Conservation (phyloP, 2,329 filamentous ascomycete species). For the Xylariomycetidae sp. region DNA sequence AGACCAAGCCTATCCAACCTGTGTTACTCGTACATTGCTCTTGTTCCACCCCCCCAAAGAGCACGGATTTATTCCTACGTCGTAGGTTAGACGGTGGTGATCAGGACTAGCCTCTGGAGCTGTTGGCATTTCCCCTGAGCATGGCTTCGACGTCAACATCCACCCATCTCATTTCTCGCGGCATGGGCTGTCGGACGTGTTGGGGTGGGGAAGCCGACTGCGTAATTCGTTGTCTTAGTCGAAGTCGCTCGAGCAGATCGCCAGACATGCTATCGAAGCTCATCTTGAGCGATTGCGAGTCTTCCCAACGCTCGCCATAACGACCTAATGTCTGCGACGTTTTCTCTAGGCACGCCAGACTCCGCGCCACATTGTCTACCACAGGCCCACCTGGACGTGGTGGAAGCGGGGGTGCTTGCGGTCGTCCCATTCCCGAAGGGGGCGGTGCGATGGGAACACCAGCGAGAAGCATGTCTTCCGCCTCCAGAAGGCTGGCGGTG, state of each 20-base stretch:
- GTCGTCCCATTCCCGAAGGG: slow-evolving; percentile 37
- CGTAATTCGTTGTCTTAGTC: slow-evolving; percentile 25
- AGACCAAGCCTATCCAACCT: too few species aligned
- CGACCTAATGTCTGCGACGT: slow-evolving; percentile 47
- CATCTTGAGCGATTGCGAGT: slow-evolving; percentile 46
- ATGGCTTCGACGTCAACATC: slow-evolving; percentile 38
- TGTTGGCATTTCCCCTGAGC: slow-evolving; percentile 32
- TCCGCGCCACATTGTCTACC: slow-evolving; percentile 48
- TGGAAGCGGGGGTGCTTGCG: slow-evolving; percentile 48
- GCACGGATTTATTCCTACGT: too few species aligned
- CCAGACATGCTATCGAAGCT: slow-evolving; percentile 47
- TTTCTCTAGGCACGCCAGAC: slow-evolving; percentile 47
- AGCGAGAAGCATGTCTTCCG: slow-evolving; percentile 50
- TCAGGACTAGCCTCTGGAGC: too few species aligned
- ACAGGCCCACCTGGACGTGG: slow-evolving; percentile 33
- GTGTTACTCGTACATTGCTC: too few species aligned
- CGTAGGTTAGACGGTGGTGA: too few species aligned
- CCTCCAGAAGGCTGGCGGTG: slow-evolving; percentile 52
- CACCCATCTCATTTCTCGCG: slow-evolving; percentile 37
- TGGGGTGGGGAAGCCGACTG: slow-evolving; percentile 21
- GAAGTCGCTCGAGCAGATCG: slow-evolving; percentile 38
- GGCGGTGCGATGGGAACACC: slow-evolving; percentile 40
- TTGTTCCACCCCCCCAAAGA: too few species aligned
- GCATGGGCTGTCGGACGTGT: slow-evolving; percentile 22
- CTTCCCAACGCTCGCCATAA: slow-evolving; percentile 56